Base-by-base conservation (phyloP, 2,329 filamentous ascomycete species). In the Venturia carpophila region DNA sequence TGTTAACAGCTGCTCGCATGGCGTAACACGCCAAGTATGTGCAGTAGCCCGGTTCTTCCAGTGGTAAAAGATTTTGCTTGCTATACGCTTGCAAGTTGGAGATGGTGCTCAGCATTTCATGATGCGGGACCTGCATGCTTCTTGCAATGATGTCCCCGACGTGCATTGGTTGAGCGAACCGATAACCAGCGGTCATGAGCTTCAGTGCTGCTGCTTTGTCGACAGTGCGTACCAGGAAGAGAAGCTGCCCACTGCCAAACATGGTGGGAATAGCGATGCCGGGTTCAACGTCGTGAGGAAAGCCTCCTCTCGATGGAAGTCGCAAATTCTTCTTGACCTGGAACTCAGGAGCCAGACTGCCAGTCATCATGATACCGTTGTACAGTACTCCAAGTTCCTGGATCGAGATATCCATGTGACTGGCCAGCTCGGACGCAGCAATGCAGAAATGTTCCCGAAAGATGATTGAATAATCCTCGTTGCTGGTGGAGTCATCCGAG, bases 401-500 rank as follows among this genome's bases (percentile, higher is more conserved):
- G 1, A 93, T 76, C 3, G 83, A 80, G 52, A 84, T 83, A 67
- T 85, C 84, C 68, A 92, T 79, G 63, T 84, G 83, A 15, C 83
- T 80, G 0, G 91, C 89, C 9, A 96, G 82, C n/a, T 87, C 84
- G 6, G 86, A 80, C 0, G 91, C 91, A 2, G 91, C 88, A 11
- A 91, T 81, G 71, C 90, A 95, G 74, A 95, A 96, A 11, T 92
- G 80, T 72, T 95, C 90, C 30, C 90, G 86, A 73, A 96, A 92
- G 1, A 92, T 81, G 19, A 87, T 78, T 42, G 90, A 87, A 73
- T 93, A 93, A 67, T 90, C 83, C 13, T 85, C 80, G 65, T 88
- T 82, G 15, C 84, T 78, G 27, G 84, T 81, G 0, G 83, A 79
- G 68, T 86, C 76, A 41, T 60, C 58, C 42, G 70, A 72, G 7